Conservation (phyloP, 169 alveolate genomes). For the Perkinsus marinus region DNA sequence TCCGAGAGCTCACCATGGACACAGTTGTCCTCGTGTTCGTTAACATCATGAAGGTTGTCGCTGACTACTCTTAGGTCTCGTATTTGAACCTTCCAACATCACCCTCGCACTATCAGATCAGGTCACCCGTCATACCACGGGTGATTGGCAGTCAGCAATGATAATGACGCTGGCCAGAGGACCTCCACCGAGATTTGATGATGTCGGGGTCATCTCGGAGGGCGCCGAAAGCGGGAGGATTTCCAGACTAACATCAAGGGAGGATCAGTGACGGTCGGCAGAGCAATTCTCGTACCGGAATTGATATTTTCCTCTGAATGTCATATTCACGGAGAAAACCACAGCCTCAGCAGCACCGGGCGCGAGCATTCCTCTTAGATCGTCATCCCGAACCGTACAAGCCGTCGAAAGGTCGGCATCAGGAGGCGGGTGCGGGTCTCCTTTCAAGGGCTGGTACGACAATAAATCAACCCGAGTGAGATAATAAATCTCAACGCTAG, state of each 20-base stretch:
- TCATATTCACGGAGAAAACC: neutral
- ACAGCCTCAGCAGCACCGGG: neutral
- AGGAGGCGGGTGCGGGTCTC: neutral
- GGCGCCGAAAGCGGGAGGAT: neutral
- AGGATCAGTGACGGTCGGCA: neutral
- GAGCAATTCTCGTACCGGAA: neutral
- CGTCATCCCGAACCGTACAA: neutral
- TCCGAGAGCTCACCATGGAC: neutral
- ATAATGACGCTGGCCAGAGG: neutral
- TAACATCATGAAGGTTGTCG: neutral
- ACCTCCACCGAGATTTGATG: neutral
- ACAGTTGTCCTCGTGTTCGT: neutral
- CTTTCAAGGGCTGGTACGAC: neutral
- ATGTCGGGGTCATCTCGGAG: no score
- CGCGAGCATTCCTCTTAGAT: neutral
- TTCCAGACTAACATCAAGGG: neutral
- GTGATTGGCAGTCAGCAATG: neutral
- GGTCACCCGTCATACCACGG: neutral
- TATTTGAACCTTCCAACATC: neutral
- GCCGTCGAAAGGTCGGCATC: neutral
- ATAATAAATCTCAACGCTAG: neutral
- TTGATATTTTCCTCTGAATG: neutral
- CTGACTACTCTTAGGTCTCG: neutral
- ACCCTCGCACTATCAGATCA: neutral
- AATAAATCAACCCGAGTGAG: neutral